Percentiles rank a stretch among this genome's conserved stretches.
These are phyloP conservation scores for Myotisia sp. DNA, from an alignment of 2,329 filamentous ascomycete genomes.

Conservation along the genomic window DNA sequence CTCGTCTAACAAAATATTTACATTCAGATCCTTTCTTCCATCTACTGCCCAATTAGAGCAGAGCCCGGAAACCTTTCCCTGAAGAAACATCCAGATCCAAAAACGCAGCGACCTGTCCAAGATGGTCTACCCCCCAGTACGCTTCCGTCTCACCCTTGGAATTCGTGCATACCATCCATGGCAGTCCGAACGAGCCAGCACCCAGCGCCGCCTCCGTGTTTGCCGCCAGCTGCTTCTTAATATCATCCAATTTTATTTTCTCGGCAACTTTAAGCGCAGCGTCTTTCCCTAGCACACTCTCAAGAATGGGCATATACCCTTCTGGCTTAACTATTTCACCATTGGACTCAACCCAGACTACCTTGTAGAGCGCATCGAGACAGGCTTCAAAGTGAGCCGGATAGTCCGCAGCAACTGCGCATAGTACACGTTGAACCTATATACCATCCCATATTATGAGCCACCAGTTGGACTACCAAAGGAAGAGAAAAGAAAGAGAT, in stretches of 20 bases:
- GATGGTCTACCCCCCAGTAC: conserved; percentile 49
- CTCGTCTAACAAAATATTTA: too few species aligned
- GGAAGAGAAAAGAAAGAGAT: conserved; percentile 2
- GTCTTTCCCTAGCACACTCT: conserved; percentile 32
- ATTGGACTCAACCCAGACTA: conserved; percentile 39
- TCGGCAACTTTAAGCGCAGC: conserved; percentile 30
- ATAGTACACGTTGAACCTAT: conserved; percentile 38
- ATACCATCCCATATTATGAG: neutral
- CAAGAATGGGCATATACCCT: conserved; percentile 32
- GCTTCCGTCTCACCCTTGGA: conserved; percentile 38
- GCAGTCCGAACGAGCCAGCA: conserved; percentile 46
- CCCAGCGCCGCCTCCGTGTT: conserved; percentile 40
- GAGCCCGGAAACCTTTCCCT: conserved; percentile 20
- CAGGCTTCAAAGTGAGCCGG: conserved; percentile 27
- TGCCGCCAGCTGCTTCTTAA: conserved; percentile 33
- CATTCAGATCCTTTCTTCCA: too few species aligned
- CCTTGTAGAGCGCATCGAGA: conserved; percentile 36
- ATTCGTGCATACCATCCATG: conserved; percentile 46
- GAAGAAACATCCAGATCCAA: conserved; percentile 34
- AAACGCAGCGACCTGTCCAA: conserved; percentile 41
- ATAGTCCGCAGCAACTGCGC: conserved; percentile 30
- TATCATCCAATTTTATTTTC: conserved; percentile 27
- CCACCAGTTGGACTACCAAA: conserved; percentile 4
- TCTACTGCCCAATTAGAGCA: too few species aligned
- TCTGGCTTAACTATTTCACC: conserved; percentile 32